Percentiles rank a stretch among this genome's conserved stretches.
Conservation (phyloP, 371 early-diverging fungal genomes). For the Mucor lusitanicus region DNA sequence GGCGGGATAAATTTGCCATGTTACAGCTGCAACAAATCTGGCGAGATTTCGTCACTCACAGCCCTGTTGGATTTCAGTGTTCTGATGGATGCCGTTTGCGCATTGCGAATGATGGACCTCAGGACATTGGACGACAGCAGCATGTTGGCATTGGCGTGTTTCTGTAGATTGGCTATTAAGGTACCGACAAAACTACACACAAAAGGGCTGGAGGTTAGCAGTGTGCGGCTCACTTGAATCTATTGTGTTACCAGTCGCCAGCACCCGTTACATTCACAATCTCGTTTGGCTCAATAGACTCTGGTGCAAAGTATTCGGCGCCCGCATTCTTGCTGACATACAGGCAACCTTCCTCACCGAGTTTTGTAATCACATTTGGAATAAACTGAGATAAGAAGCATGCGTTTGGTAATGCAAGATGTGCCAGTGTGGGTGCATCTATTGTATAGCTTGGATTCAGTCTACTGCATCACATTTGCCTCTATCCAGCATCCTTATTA, state of each 20-base stretch:
- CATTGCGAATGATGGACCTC: slow-evolving; percentile 25
- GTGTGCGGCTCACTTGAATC: too few species aligned
- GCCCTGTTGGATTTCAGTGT: slow-evolving; percentile 43
- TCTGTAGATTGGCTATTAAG: slow-evolving; percentile 37
- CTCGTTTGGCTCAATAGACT: slow-evolving; percentile 27
- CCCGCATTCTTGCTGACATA: slow-evolving; percentile 21
- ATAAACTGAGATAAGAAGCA: slow-evolving; percentile 40
- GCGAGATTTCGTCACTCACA: slow-evolving; percentile 26
- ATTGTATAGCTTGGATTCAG: too few species aligned
- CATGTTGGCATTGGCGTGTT: slow-evolving; percentile 5
- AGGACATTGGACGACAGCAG: slow-evolving; percentile 10
- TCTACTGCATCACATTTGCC: too few species aligned
- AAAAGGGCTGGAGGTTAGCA: not conserved
- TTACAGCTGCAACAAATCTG: slow-evolving; percentile 14
- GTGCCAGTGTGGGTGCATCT: slow-evolving; percentile 22
- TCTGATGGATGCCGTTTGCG: slow-evolving; percentile 37
- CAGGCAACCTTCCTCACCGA: slow-evolving; percentile 60
- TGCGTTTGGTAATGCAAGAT: slow-evolving; percentile 25
- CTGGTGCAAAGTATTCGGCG: slow-evolving; percentile 41
- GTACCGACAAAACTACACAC: slow-evolving; percentile 47
- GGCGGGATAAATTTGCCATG: not conserved
- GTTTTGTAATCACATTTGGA: slow-evolving; percentile 57
- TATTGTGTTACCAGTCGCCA: slow-evolving; percentile 67
- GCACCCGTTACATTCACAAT: slow-evolving; percentile 73
- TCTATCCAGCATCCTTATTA: not conserved